These are phyloP conservation scores for Plasmodium vinckei DNA, from an alignment of 169 alveolate species.

Conservation along the genomic window DNA sequence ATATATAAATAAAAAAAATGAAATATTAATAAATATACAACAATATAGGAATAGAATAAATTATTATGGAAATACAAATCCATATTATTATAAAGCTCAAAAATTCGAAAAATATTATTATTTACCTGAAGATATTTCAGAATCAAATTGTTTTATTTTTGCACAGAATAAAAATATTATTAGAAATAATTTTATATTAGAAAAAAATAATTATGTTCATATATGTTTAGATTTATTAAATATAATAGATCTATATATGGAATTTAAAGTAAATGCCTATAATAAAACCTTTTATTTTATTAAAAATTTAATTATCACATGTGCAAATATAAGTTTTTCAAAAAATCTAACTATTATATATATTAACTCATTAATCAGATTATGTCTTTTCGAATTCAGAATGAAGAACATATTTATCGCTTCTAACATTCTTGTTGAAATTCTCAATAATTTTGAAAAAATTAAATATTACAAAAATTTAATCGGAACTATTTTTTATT, in stretches of 20 bases:
- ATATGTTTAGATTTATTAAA: conserved; percentile 58
- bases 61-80: conserved; percentile 38
- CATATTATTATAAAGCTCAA: conserved; percentile 25
- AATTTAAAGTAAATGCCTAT: conserved; percentile 19
- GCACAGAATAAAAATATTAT: conserved; percentile 27
- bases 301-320: conserved; percentile 55
- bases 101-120: conserved; percentile 33
- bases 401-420: conserved; percentile 39
- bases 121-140: conserved; percentile 27
- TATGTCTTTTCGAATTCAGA: conserved; percentile 70
- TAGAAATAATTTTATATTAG: conserved; percentile 3
- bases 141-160: conserved; percentile 34
- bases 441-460: conserved; percentile 51
- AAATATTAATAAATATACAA: conserved; percentile 20
- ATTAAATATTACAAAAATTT: conserved; percentile 49
- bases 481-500: conserved; percentile 45
- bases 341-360: conserved; percentile 27
- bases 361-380: conserved; percentile 38
- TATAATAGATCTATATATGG: conserved; percentile 72
- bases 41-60: conserved; percentile 21
- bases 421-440: conserved; percentile 50
- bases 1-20: conserved; percentile 13
- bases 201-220: conserved; percentile 34
- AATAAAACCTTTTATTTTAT: conserved; percentile 67
- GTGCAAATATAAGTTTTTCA: conserved; percentile 63